These are phyloP conservation scores for Teratosphaeria zuluensis DNA, from an alignment of 2,329 filamentous ascomycete species.

Conservation along the genomic window DNA sequence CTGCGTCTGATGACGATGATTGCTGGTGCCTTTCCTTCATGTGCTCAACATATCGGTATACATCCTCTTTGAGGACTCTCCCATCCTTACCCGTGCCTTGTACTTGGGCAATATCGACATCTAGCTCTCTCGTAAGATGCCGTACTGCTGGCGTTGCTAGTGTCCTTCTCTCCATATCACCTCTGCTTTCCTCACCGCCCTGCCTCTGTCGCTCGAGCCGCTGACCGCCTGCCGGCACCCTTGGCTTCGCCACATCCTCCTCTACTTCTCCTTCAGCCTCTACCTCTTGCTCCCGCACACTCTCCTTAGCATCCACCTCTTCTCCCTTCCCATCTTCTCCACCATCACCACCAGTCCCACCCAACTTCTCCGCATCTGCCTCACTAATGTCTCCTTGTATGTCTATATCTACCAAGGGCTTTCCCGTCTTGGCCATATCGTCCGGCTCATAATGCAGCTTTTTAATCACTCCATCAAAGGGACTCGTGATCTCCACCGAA, in stretches of 20 bases:
- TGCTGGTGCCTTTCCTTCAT: conserved; percentile 15
- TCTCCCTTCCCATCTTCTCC: conserved; percentile 17
- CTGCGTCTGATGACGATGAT: conserved; percentile 16
- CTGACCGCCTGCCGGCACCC: not conserved
- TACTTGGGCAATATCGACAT: conserved; percentile 68
- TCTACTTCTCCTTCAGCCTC: conserved; percentile 8
- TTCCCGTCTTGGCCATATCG: conserved; percentile 91
- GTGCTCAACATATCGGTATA: conserved; percentile 43
- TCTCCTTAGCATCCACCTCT: conserved; percentile 1
- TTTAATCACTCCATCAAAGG: conserved; percentile 91
- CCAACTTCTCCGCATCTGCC: conserved; percentile 42
- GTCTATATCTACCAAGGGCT: conserved; percentile 87
- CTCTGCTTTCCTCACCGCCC: not conserved
- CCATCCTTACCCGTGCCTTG: conserved; percentile 83
- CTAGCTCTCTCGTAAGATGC: conserved; percentile 71
- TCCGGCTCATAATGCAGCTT: conserved; percentile 92
- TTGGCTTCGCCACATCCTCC: not conserved
- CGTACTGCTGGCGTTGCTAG: conserved; percentile 89
- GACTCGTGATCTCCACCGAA: conserved; percentile 69
- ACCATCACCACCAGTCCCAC: conserved; percentile 10
- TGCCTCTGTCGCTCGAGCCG: not conserved
- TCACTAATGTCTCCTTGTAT: conserved; percentile 66
- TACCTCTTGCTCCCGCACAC: conserved; percentile 8
- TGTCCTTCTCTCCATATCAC: conserved; percentile 49
- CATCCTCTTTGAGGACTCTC: conserved; percentile 84